Percentiles rank a stretch among this genome's conserved stretches.
phyloP scores from a whole-genome alignment of 192 early-diverging fungal genomes.

The Haplosporangium gracile region DNA sequence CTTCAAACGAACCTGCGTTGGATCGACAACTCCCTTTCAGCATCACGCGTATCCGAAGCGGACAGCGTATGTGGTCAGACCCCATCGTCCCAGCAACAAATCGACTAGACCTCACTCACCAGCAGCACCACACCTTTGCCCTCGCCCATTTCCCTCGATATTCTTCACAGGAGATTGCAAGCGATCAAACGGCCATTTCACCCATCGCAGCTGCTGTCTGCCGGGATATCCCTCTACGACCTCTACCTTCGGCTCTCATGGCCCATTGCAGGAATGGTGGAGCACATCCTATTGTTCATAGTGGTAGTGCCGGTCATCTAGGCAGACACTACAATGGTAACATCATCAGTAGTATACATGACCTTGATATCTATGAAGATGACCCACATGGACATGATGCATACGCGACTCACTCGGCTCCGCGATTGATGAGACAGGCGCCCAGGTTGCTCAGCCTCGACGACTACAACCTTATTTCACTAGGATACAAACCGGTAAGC shows the following conservation, averaged over 20 bases:
- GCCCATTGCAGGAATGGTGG: background rate
- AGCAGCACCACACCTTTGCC: background rate
- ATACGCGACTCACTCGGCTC: constrained; percentile 10
- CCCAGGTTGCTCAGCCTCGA: constrained; percentile 40
- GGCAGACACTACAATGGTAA: constrained; percentile 7
- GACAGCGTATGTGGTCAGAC: constrained; percentile 41
- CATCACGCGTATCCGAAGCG: constrained; percentile 24
- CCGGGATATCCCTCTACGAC: constrained; percentile 21
- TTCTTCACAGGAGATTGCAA: background rate
- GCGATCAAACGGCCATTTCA: background rate
- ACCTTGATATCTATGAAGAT: constrained; percentile 34
- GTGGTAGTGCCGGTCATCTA: background rate
- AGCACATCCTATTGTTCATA: background rate
- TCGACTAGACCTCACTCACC: background rate
- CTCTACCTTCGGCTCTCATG: constrained; percentile 20
- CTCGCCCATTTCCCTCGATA: background rate
- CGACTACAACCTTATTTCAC: constrained; percentile 42
- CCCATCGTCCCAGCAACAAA: constrained; percentile 10
- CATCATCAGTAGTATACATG: constrained; percentile 24
- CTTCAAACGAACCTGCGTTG: background rate
- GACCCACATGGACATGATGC: constrained; percentile 10
- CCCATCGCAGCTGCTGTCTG: constrained; percentile 22
- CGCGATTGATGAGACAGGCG: constrained; percentile 32
- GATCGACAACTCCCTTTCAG: background rate
- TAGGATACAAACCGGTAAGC: constrained; percentile 46